phyloP scores from a whole-genome alignment of 176 grass and related monocot genomes.

The Saccharum spontaneum region DNA sequence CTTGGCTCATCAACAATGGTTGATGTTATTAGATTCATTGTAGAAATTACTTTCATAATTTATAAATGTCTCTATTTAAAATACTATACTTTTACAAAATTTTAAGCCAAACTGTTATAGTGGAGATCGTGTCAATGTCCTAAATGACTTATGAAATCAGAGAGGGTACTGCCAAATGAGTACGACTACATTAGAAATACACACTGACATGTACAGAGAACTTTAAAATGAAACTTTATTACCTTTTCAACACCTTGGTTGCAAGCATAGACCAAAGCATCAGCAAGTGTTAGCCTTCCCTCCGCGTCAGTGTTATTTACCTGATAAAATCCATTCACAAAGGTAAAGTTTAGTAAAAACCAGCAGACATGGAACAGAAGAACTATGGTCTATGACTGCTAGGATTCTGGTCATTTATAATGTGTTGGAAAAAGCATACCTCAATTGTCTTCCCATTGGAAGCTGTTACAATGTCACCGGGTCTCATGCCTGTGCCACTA shows the following conservation, averaged over 20 bases:
- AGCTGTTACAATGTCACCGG: conserved; percentile 96
- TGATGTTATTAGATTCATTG: background rate
- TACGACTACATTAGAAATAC: background rate
- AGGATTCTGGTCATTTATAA: background rate
- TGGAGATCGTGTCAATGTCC: background rate
- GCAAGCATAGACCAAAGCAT: conserved; percentile 95
- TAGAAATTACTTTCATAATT: background rate
- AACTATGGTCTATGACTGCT: background rate
- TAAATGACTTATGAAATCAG: background rate
- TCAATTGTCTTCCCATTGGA: conserved; percentile 98
- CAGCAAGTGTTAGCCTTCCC: conserved; percentile 97
- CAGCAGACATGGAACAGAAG: background rate
- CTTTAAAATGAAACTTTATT: background rate
- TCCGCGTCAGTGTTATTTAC: conserved; percentile 99
- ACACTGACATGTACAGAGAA: background rate
- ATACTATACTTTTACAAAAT: background rate
- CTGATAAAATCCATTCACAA: conserved; percentile 37
- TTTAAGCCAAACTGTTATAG: background rate
- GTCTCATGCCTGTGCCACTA: conserved; percentile 98
- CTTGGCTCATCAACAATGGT: background rate
- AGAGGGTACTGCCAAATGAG: background rate
- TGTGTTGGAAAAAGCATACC: conserved; percentile 36
- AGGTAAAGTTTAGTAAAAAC: background rate
- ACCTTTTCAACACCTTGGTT: conserved; percentile 98
- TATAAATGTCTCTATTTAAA: background rate